Evolutionary conservation across 345 rosid genomes (phyloP), one percentile per base, ranked within the genome.

Genomic region (Brassica carinata): DNA sequence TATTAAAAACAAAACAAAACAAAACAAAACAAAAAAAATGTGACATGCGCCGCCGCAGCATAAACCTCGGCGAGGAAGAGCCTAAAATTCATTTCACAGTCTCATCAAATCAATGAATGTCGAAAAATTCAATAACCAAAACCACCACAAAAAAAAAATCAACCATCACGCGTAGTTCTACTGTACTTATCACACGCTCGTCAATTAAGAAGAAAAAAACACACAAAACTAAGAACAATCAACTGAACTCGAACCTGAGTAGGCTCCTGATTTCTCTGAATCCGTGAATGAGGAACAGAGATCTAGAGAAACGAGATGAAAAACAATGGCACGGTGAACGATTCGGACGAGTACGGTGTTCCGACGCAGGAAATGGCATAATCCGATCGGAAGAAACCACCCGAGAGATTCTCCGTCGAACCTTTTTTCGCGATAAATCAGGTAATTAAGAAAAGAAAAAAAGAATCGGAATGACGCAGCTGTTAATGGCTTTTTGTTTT

Each of bases 221-320:
- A 7, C 40, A 36, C 40, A 7, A 7, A 34, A 5, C 40, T 51
- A 15, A 5, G 38, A 45, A 11, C 17, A 65, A 10, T 26, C 18
- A 23, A 30, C 18, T 7, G 5, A 53, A 27, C 13, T 63, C 77
- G 59, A 31, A 83, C 84, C 86, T 75, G 14, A 64, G 7, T 4
- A 33, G 36, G 36, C 36, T 33, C 36, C 36, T 33, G 36, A 0
- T 40, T 8, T 8, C 4, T 40, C 45, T 40, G 45, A 40, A 40
- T 40, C 45, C 11, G 45, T 1, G 45, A 40, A 8, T 40, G 45
- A 9, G 45, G 14, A 40, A 40, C 14, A 4, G 48, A 8, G 48
- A 40, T 40, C 7, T 31, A 18, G 34, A 69, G 68, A 43, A 23
- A 33, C 58, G 75, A 45, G 23, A 72, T 15, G 66, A 4, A 5